Evolutionary conservation across 345 rosid species (phyloP), one percentile per base, ranked within the genome.

Genomic region (Gossypium herbaceum): DNA sequence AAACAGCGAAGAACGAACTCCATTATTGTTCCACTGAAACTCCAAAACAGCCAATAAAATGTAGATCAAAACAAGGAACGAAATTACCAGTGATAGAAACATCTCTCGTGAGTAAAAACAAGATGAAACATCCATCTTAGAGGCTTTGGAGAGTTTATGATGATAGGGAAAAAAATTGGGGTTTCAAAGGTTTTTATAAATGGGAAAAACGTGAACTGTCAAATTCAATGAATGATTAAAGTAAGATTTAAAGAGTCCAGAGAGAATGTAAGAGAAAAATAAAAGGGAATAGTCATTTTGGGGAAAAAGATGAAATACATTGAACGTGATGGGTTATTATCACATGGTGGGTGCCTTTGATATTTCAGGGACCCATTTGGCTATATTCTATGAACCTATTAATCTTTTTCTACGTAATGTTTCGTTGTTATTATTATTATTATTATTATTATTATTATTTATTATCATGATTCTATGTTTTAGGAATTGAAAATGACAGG

Each of bases 21-120:
- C 73, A 9, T 27, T 69, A 22, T 51, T 69, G 45, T 12, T 69
- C 73, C 73, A 69, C 5, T 27, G 44, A 17, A 45, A 69, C 13
- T 69, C 73, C 73, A 69, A 27, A 2, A 51, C 3, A 9, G 29
- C 59, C 45, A 69, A 17, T 45, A 5, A 51, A 10, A 69, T 41
- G 41, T 69, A 69, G 25, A 69, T 29, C 4, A 51, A n/a, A 69
- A 5, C 45, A 17, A 69, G 25, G 29, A 69, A 10, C 19, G 58
- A 51, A 59, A 69, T 51, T 29, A 24, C 45, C 39, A 69, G n/a
- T 10, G 60, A 69, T 1, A 69, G 59, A 3, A 16, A 10, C 73
- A 69, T 51, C 10, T 52, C 73, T 69, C 29, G 16, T 51, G 45
- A 27, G 47, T 27, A 9, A 16, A 17, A 69, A 29, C 60, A 10